These are phyloP conservation scores for Colletotrichum trifolii DNA, from an alignment of 2,329 filamentous ascomycete genomes.

Conservation along the genomic window DNA sequence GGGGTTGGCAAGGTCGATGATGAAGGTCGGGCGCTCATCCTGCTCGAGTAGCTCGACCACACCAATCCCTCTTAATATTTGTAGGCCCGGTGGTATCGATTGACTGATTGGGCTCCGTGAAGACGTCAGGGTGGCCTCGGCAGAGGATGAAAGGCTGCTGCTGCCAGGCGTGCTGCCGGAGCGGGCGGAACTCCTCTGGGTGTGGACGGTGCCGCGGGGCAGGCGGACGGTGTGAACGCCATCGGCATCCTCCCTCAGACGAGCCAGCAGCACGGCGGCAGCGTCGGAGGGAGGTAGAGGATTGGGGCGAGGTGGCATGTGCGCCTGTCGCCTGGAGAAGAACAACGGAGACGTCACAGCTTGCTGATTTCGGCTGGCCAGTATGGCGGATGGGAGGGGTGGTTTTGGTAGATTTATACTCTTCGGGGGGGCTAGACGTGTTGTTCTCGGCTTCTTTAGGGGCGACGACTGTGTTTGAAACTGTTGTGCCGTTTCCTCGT, in stretches of 20 bases:
- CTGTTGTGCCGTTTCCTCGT: slow-evolving; percentile 38
- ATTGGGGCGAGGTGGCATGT: slow-evolving; percentile 49
- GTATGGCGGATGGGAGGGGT: slow-evolving; percentile 39
- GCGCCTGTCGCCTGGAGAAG: slow-evolving; percentile 58
- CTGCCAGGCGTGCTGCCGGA: slow-evolving; percentile 64
- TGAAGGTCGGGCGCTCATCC: slow-evolving; percentile 80
- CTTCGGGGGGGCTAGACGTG: slow-evolving; percentile 57
- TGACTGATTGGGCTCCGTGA: slow-evolving; percentile 61
- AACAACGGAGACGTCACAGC: slow-evolving; percentile 62
- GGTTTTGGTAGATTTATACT: slow-evolving; percentile 53
- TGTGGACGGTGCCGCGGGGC: slow-evolving; percentile 62
- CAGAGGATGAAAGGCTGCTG: slow-evolving; percentile 59
- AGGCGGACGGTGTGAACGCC: slow-evolving; percentile 65
- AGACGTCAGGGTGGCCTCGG: slow-evolving; percentile 47
- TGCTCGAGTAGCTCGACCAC: slow-evolving; percentile 80
- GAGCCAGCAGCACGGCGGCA: slow-evolving; percentile 59
- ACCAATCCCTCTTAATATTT: slow-evolving; percentile 72
- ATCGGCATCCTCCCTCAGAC: slow-evolving; percentile 57
- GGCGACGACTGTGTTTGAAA: slow-evolving; percentile 41
- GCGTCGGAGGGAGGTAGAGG: slow-evolving; percentile 54
- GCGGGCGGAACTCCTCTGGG: slow-evolving; percentile 53
- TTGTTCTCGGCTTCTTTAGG: slow-evolving; percentile 57
- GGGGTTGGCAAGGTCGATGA: slow-evolving; percentile 74
- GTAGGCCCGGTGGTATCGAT: slow-evolving; percentile 58
- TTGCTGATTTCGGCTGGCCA: slow-evolving; percentile 42